Evolutionary conservation across 768 basidiomycete species (phyloP).

Genomic region (Lactarius sp.): DNA sequence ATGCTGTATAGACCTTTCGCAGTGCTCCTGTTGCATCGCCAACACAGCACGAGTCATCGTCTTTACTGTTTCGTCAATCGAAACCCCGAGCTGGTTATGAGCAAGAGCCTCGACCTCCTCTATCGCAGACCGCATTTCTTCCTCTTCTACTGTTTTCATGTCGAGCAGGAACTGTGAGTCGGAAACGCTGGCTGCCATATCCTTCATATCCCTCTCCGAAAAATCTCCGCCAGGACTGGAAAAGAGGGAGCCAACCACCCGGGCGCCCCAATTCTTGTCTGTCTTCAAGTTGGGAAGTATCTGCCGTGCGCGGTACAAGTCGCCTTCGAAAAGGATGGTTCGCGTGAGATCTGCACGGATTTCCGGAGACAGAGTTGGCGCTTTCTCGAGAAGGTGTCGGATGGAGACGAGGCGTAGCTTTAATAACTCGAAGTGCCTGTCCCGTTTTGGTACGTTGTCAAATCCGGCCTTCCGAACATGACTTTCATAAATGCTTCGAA

Average conservation of each 20-base stretch:
- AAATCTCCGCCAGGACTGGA: not conserved
- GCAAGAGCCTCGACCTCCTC: not conserved
- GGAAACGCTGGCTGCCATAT: not conserved
- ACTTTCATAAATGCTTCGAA: too few species aligned
- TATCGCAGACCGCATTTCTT: not conserved
- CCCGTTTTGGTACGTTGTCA: not conserved
- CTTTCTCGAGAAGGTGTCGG: slow-evolving; percentile 1
- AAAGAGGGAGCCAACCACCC: not conserved
- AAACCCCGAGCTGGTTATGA: not conserved
- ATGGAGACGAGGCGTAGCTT: slow-evolving; percentile 10
- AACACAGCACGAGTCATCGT: not conserved
- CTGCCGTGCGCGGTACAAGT: slow-evolving; percentile 7
- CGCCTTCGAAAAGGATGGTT: slow-evolving; percentile 3
- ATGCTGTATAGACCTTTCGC: not conserved
- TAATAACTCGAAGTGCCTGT: not conserved
- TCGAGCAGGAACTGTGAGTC: slow-evolving; percentile 15
- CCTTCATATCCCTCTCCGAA: slow-evolving; percentile 5
- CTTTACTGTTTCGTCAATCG: not conserved
- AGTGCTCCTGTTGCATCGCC: slow-evolving; percentile 10
- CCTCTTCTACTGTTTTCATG: not conserved
- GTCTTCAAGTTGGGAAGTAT: too few species aligned
- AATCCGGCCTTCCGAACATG: not conserved
- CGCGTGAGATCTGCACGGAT: not conserved
- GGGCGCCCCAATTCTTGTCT: too few species aligned
- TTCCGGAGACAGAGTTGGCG: not conserved